phyloP scores from a whole-genome alignment of 140 eudicot species.

The Erigeron philadelphicus region DNA sequence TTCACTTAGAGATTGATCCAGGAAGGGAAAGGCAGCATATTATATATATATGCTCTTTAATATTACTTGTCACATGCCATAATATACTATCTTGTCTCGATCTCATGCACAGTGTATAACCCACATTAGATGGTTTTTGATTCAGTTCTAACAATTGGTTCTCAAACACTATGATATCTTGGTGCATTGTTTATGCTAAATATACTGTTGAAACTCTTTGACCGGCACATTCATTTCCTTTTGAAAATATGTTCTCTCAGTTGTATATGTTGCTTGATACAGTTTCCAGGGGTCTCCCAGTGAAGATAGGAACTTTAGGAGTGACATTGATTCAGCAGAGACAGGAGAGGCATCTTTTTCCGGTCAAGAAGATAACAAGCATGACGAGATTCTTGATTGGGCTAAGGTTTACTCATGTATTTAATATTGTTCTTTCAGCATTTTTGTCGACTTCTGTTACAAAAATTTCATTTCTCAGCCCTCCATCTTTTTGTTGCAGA shows the following conservation, averaged over 20 bases:
- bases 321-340: conserved; percentile 65
- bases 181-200: neutral
- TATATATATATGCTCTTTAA: neutral
- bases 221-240: neutral
- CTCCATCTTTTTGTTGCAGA: conserved; percentile 41
- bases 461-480: conserved; percentile 2
- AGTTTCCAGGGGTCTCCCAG: conserved; percentile 73
- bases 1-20: conserved; percentile 9
- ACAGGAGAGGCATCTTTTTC: conserved; percentile 79
- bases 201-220: neutral
- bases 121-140: neutral
- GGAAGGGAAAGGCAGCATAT: conserved; percentile 8
- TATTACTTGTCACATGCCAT: neutral
- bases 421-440: neutral
- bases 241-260: conserved; percentile 9
- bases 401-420: conserved; percentile 59
- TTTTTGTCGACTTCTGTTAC: neutral
- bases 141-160: neutral
- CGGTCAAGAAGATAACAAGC: conserved; percentile 71
- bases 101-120: neutral
- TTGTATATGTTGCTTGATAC: conserved; percentile 25
- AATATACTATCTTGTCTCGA: neutral
- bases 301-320: conserved; percentile 76
- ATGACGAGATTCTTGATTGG: conserved; percentile 82
- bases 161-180: neutral